Conservation (phyloP, 768 basidiomycete species). For the Termitomyces sp. region DNA sequence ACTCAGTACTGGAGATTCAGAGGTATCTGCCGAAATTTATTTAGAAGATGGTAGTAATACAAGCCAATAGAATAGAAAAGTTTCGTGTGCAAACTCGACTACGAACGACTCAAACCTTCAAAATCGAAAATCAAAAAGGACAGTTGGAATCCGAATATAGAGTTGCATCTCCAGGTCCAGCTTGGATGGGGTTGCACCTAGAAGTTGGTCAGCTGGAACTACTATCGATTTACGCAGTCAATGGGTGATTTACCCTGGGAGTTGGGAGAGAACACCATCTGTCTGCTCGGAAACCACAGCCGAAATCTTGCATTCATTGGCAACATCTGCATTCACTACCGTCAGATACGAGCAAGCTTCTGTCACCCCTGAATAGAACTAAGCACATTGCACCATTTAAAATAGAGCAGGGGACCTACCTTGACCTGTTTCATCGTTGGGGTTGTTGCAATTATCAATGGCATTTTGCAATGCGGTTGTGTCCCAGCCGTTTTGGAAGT, state of each 20-base stretch:
- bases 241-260: constrained; percentile 22
- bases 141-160: constrained; percentile 24
- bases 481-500: constrained; percentile 50
- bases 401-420: constrained; percentile 6
- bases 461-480: constrained; percentile 37
- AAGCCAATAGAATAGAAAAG: no score
- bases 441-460: constrained; percentile 38
- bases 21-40: not conserved
- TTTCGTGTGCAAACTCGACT: not conserved
- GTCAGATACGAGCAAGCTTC: constrained; percentile 34
- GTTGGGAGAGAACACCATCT: constrained; percentile 16
- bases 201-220: not conserved
- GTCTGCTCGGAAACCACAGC: constrained; percentile 24
- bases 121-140: constrained; percentile 6
- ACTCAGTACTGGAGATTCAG: no score
- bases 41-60: not conserved
- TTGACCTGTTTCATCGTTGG: constrained; percentile 27
- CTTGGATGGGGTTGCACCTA: constrained; percentile 35
- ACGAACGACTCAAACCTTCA: not conserved
- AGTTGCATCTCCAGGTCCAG: constrained; percentile 31
- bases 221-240: not conserved
- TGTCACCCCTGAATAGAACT: constrained; percentile 21
- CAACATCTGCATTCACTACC: constrained; percentile 20
- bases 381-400: not conserved
- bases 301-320: constrained; percentile 24